phyloP scores from a whole-genome alignment of 495 filamentous ascomycete species.

The Thozetella sp. region DNA sequence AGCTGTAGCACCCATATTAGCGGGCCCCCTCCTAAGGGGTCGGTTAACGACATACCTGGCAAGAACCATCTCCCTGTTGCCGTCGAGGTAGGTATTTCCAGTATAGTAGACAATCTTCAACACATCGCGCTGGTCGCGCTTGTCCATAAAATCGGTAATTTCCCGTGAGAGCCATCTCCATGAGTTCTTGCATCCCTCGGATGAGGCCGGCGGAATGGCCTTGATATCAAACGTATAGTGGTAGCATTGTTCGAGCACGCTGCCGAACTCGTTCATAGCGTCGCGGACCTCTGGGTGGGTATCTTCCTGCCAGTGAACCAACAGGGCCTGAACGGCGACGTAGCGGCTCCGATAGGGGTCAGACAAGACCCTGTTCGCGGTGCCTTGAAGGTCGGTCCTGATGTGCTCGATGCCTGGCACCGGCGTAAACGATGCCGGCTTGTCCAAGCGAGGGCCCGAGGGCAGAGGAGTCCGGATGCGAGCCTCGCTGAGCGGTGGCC shows the following conservation, averaged over 20 bases:
- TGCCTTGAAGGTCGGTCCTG: slow-evolving; percentile 38
- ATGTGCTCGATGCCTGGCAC: slow-evolving; percentile 38
- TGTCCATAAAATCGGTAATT: slow-evolving; percentile 42
- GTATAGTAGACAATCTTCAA: slow-evolving; percentile 51
- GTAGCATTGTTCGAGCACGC: slow-evolving; percentile 41
- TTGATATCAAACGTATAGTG: slow-evolving; percentile 39
- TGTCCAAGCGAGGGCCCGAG: slow-evolving; percentile 43
- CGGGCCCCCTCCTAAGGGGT: not conserved
- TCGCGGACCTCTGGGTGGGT: slow-evolving; percentile 28
- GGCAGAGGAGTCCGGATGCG: slow-evolving; percentile 50
- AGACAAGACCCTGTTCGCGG: slow-evolving; percentile 36
- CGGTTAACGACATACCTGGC: slow-evolving; percentile 33
- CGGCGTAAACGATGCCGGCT: slow-evolving; percentile 26
- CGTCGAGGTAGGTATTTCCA: slow-evolving; percentile 45
- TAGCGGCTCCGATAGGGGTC: slow-evolving; percentile 44
- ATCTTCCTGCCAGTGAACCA: slow-evolving; percentile 50
- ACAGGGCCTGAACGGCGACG: slow-evolving; percentile 37
- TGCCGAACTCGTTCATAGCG: slow-evolving; percentile 37
- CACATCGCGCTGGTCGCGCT: slow-evolving; percentile 42
- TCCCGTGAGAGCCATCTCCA: slow-evolving; percentile 42
- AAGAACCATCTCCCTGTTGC: slow-evolving; percentile 46
- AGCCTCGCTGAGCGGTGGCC: slow-evolving; percentile 34
- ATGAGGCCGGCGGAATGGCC: slow-evolving; percentile 35
- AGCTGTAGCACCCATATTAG: slow-evolving; percentile 24
- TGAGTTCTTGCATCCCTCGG: slow-evolving; percentile 38